Evolutionary conservation across 805 yeast species (phyloP), one percentile per base, ranked within the genome.

Genomic region (Candida sithepensis): DNA sequence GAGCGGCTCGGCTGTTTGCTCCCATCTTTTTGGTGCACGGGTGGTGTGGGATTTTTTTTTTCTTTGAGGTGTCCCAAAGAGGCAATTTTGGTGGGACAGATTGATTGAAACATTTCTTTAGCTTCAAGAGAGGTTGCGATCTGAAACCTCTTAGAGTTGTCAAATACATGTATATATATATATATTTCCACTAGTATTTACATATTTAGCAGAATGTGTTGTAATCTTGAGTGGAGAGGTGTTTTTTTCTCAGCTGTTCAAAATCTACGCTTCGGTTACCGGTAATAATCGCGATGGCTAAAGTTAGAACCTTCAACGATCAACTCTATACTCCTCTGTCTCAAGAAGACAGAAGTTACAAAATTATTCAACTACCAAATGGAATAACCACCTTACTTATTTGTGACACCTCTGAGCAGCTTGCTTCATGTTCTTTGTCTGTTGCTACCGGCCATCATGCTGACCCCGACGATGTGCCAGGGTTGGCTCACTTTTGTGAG

Each of bases 401-500:
- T 14, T 87, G 90, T 2, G 97, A 92, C 57, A 84, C 91, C 0
- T 67, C 81, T 0, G 78, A 81, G 14, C 82, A 79, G 39, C 55
- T 74, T 13, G 83, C 86, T 3, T 76, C 94, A 0, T 84, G 87
- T 18, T 81, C 96, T 1, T 57, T 92, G 6, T 78, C 88, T 34
- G 88, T 90, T 2, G 83, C 84, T 3, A 72, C 88, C 0, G 99
- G 99, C 8, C 82, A 96, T 2, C 83, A 82, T 58, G 73, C 82
- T 41, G 97, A 92, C 54, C 92, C 96, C 0, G 70, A 68, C 5
- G 74, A 73, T 4, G 55, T 85, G 1, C 81, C 81, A 0, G 99
- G 99, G 0, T 60, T 92, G 33, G 98, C 98, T 0, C 99, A 92
- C 68, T 75, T 88, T 48, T 85, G 95, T 57, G 97, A 89, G 59